Percentiles rank a stretch among this genome's conserved stretches.
These are phyloP conservation scores for Monilinia fructicola DNA, from an alignment of 2,329 filamentous ascomycete species.

Conservation along the genomic window DNA sequence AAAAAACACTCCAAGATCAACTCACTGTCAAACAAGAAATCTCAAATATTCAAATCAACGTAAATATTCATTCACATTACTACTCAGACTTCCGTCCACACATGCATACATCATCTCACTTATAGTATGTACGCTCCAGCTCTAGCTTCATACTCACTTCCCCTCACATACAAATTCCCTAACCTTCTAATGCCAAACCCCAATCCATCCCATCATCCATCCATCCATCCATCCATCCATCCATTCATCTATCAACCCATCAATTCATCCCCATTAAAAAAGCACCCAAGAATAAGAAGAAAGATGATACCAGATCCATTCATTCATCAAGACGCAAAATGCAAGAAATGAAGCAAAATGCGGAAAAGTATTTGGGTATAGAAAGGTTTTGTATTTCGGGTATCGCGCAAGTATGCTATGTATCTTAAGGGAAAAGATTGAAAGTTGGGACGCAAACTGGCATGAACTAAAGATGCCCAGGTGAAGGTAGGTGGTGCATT, in stretches of 20 bases:
- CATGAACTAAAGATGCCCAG: conserved; percentile 6
- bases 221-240: conserved; percentile 11
- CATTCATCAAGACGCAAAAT: conserved; percentile 16
- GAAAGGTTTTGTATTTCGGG: conserved; percentile 16
- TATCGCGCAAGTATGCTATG: conserved; percentile 4
- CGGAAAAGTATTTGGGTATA: conserved; percentile 13
- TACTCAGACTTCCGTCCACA: neutral
- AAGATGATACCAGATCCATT: conserved; percentile 21
- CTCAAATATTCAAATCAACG: neutral
- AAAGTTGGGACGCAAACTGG: neutral
- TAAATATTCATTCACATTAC: conserved; percentile 7
- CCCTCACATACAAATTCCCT: conserved; percentile 14
- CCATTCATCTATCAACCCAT: conserved; percentile 18
- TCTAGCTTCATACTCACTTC: neutral
- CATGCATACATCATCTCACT: neutral
- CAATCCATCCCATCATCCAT: neutral
- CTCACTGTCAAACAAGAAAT: neutral
- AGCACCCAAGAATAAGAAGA: neutral
- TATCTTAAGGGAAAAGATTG: conserved; percentile 7
- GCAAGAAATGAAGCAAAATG: conserved; percentile 12
- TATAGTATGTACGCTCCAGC: neutral
- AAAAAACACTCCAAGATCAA: neutral
- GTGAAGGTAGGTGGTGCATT: neutral
- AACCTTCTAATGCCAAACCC: neutral
- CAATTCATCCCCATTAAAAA: conserved; percentile 19